These are phyloP conservation scores for Neurospora sp. DNA, from an alignment of 495 filamentous ascomycete species.

Conservation along the genomic window DNA sequence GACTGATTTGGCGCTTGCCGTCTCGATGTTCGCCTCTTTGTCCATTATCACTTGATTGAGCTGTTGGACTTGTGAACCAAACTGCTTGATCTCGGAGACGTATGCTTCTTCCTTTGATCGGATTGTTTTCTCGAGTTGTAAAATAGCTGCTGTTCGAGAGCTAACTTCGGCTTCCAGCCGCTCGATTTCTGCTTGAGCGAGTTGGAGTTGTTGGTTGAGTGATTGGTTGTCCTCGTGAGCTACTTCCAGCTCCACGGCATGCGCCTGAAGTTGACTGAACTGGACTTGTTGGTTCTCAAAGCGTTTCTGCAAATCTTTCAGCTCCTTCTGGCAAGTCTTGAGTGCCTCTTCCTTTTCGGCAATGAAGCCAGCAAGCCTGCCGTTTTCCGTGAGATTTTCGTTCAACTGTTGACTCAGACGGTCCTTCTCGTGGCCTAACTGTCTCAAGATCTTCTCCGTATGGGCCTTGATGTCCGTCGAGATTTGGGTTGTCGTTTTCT, in stretches of 20 bases:
- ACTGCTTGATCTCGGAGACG: constrained; percentile 1
- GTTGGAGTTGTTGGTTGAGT: neutral
- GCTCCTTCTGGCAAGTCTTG: constrained; percentile 1
- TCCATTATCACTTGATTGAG: constrained; percentile 12
- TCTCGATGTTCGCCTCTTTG: constrained; percentile 4
- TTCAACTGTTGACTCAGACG: constrained; percentile 10
- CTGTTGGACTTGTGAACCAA: constrained; percentile 5
- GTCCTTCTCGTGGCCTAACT: constrained; percentile 11
- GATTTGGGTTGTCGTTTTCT: constrained; percentile 4
- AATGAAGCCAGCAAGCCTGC: constrained; percentile 7
- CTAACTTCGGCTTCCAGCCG: constrained; percentile 6
- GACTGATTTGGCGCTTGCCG: neutral
- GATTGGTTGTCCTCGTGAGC: constrained; percentile 2
- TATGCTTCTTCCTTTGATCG: constrained; percentile 5
- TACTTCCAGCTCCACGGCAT: constrained; percentile 3
- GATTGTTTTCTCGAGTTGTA: constrained; percentile 10
- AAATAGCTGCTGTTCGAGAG: constrained; percentile 4
- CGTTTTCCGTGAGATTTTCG: constrained; percentile 15
- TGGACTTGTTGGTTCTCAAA: constrained; percentile 2
- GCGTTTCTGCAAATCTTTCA: constrained; percentile 2
- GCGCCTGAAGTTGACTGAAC: constrained; percentile 12
- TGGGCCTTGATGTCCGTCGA: constrained; percentile 8
- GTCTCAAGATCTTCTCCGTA: constrained; percentile 6
- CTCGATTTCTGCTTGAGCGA: neutral
- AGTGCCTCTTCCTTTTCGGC: constrained; percentile 11